phyloP scores from a whole-genome alignment of 2,329 filamentous ascomycete genomes.

The Fusarium piperis region DNA sequence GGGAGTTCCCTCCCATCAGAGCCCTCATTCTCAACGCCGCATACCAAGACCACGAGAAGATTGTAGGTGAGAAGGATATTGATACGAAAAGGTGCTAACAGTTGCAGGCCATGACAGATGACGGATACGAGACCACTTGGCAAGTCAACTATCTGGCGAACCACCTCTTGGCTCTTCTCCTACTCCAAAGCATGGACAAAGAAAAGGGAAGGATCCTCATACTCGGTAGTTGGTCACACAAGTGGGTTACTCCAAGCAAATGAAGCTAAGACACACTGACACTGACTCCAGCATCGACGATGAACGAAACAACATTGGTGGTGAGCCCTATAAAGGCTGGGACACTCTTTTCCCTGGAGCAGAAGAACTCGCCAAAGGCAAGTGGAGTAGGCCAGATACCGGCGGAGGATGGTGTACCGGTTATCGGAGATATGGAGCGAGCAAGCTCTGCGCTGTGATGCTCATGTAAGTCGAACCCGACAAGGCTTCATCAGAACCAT shows the following conservation, averaged over 20 bases:
- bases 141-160: conserved; percentile 48
- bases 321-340: conserved; percentile 36
- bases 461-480: conserved; percentile 42
- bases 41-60: conserved; percentile 39
- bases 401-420: conserved; percentile 43
- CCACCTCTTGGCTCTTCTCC: conserved; percentile 42
- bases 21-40: conserved; percentile 51
- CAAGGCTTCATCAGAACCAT: not conserved
- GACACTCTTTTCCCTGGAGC: conserved; percentile 44
- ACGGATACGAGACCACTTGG: conserved; percentile 47
- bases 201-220: conserved; percentile 42
- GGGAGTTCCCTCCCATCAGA: conserved; percentile 51
- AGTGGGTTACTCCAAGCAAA: conserved; percentile 39
- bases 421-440: conserved; percentile 51
- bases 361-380: conserved; percentile 46
- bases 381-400: conserved; percentile 47
- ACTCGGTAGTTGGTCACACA: conserved; percentile 47
- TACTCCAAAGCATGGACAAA: conserved; percentile 48
- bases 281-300: conserved; percentile 41
- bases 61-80: conserved; percentile 30
- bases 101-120: conserved; percentile 39
- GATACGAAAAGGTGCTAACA: not conserved
- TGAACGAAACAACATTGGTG: conserved; percentile 36
- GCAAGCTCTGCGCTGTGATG: conserved; percentile 51
- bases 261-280: conserved; percentile 3